Evolutionary conservation across 1,139 yeast genomes (phyloP).

Genomic region (Candida freyschussii): DNA sequence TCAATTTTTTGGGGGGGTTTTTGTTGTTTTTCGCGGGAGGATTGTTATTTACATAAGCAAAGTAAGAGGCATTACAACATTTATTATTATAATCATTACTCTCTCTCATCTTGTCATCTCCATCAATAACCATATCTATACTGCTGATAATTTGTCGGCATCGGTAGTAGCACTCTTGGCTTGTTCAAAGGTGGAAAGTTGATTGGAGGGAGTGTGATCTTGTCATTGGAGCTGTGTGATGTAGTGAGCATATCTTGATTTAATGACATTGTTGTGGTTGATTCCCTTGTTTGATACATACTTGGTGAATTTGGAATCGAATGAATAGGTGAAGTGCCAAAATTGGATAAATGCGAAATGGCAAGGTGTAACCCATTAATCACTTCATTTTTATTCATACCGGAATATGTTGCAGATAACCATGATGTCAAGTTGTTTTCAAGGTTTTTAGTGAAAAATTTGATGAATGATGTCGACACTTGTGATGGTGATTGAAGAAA

Average conservation of each 20-base stretch:
- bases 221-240: background rate
- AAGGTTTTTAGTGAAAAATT: constrained; percentile 7
- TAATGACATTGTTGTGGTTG: background rate
- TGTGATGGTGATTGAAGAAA: constrained; percentile 1
- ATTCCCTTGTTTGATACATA: background rate
- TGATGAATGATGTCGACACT: constrained; percentile 7
- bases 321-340: constrained; percentile 1
- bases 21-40: no score
- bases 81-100: background rate
- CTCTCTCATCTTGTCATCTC: background rate
- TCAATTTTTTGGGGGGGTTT: no score
- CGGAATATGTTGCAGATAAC: constrained; percentile 4
- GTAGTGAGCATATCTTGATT: background rate
- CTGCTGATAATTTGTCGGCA: constrained; percentile 1
- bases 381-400: constrained; percentile 3
- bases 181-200: constrained; percentile 3
- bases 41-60: no score
- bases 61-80: background rate
- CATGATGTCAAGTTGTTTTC: constrained; percentile 6
- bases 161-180: constrained; percentile 1
- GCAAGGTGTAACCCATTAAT: constrained; percentile 3
- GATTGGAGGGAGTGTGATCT: constrained; percentile 13
- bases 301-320: constrained; percentile 4
- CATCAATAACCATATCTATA: constrained; percentile 6
- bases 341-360: constrained; percentile 1